Base-by-base conservation (phyloP, 192 early-diverging fungal genomes). In the Coemansia reversa region DNA sequence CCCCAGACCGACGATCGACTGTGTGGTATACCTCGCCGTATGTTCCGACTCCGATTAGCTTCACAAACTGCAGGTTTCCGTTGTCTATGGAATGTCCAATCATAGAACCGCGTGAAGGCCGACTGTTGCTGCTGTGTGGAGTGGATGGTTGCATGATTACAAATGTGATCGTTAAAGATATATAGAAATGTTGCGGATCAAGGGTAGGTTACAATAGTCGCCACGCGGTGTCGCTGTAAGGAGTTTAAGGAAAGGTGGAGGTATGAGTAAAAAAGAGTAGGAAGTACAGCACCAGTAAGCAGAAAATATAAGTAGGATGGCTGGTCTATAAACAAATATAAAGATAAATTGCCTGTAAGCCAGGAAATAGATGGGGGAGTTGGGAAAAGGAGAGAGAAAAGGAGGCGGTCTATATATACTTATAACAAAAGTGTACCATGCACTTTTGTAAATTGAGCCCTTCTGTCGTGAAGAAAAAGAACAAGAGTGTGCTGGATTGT, bases 1-100 rank as follows among this genome's bases (percentile, higher is more conserved):
- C 66, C 8, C 69, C 68, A 18, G 70, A 42, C 50, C 60, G 75
- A 25, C 75, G 60, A 55, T 86, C 79, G 59, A 86, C 84, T 7
- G 86, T 84, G 32, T 87, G 84, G 64, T 88, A 90, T 61, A 92
- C 87, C 58, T 87, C 86, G 55, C 90, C 90, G 60, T 90, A 92
- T 53, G 88, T 88, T 32, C 90, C 90, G 19, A 87, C 83, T 32
- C 90, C 90, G 24, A 92, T 61, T 18, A 79, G 75, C 64, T 75
- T 71, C 51, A 75, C 69, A 65, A 84, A 79, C 57, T 81, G 72
- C 29, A 79, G 54, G 29, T 73, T 75, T 25, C 83, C 83, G 42
- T 69, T 68, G 66, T 81, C 83, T 19, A 84, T 74, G 6, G 79
- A 75, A 11, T 73, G 75, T 28, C 73, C 73, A 28, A 75, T 61